Evolutionary conservation across 441 rosid species (phyloP).

Genomic region (Lagerstroemia fauriei): DNA sequence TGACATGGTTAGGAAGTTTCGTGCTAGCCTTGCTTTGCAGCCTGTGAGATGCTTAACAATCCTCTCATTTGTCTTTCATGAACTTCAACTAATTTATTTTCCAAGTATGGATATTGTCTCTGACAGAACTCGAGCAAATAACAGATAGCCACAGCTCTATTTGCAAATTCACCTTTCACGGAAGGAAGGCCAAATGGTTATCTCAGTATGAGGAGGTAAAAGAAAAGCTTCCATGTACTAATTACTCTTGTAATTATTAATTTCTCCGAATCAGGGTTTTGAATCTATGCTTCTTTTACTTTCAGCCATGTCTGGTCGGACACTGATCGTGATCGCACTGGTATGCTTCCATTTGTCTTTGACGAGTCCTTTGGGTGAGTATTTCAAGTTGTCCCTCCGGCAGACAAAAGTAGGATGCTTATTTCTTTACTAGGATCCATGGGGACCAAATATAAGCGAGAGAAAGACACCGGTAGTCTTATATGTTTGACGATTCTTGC

Average conservation of each 20-base stretch:
- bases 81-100: neutral
- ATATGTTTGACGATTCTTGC: no score
- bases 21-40: slow-evolving; percentile 93
- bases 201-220: slow-evolving; percentile 96
- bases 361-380: slow-evolving; percentile 86
- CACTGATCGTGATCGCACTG: slow-evolving; percentile 84
- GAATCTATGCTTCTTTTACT: slow-evolving; percentile 33
- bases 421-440: neutral
- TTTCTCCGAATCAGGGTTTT: slow-evolving; percentile 15
- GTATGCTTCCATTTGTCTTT: slow-evolving; percentile 95
- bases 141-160: slow-evolving; percentile 96
- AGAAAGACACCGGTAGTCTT: no score
- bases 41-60: slow-evolving; percentile 59
- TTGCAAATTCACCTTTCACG: slow-evolving; percentile 96
- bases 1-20: slow-evolving; percentile 95
- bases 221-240: slow-evolving; percentile 11
- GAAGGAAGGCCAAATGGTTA: slow-evolving; percentile 97
- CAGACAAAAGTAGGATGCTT: neutral
- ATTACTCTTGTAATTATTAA: neutral
- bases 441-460: no score
- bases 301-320: slow-evolving; percentile 92
- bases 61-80: slow-evolving; percentile 12
- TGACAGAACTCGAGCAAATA: slow-evolving; percentile 7
- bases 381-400: slow-evolving; percentile 17
- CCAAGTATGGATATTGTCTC: neutral